A percentile compares a stretch with the other conserved stretches of the same genome.
phyloP scores from a whole-genome alignment of 345 rosid genomes.

The Reutealis trisperma region DNA sequence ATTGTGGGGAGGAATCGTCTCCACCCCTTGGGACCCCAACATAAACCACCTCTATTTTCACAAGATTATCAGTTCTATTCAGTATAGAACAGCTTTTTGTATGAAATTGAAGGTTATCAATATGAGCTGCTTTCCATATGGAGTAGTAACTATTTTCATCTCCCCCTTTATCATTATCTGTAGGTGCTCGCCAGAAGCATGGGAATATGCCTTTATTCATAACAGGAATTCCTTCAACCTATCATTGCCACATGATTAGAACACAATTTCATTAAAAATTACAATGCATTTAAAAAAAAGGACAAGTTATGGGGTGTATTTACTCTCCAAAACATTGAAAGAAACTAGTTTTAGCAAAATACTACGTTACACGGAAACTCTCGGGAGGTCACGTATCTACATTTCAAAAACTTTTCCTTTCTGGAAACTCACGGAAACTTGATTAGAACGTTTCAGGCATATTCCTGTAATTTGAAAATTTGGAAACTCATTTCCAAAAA shows the following conservation, averaged over 20 bases:
- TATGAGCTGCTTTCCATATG: constrained; percentile 73
- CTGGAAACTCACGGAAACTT: too few relatives aligned
- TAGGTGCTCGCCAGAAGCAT: constrained; percentile 97
- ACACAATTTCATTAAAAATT: not conserved
- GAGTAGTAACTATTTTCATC: constrained; percentile 67
- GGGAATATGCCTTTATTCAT: constrained; percentile 75
- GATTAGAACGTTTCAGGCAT: too few relatives aligned
- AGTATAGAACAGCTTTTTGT: constrained; percentile 64
- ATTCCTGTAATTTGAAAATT: too few relatives aligned
- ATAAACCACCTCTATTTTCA: constrained; percentile 57
- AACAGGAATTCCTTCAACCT: constrained; percentile 74
- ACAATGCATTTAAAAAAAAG: not conserved
- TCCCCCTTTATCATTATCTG: constrained; percentile 97
- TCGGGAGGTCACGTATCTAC: too few relatives aligned
- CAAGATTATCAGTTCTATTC: constrained; percentile 39
- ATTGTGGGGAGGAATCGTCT: constrained; percentile 25
- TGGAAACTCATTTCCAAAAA: too few relatives aligned
- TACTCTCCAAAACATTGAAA: not conserved
- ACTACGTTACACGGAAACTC: too few relatives aligned
- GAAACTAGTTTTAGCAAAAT: not conserved
- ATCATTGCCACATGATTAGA: constrained; percentile 20
- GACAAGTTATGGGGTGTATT: not conserved
- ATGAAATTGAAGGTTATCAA: constrained; percentile 52
- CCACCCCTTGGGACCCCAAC: constrained; percentile 38
- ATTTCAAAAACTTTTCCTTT: too few relatives aligned